Evolutionary conservation across 169 alveolate genomes (phyloP), one percentile per base, ranked within the genome.

Genomic region (Plasmodium reichenowi): DNA sequence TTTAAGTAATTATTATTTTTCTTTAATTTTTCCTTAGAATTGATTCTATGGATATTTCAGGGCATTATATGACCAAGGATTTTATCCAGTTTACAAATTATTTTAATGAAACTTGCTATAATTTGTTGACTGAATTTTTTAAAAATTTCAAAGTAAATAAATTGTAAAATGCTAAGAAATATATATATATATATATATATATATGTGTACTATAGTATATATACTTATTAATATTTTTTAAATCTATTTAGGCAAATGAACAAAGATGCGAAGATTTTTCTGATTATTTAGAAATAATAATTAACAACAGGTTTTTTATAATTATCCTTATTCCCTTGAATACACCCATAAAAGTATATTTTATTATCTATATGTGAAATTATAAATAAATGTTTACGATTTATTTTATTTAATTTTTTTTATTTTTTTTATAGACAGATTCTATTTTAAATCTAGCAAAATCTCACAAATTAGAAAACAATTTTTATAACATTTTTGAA

Each of bases 301-400:
- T 80, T 54, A 80, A 72, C 22, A 67, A 62, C 62, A 80, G 58
- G 22, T 80, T 80, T 45, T 43, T 80, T 63, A 67, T 29, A 24
- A 15, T 80, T 48, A 67, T 62, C 5, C 83, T 80, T 54, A 70
- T 80, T 80, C 90, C 90, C n/a, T 26, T 68, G 38, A 80, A 80
- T 62, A 80, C 90, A 29, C 90, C 90, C 6, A 56, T 80, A 67
- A 80, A 68, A 17, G 90, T 80, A 80, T 20, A 22, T 22, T 56
- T 56, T 15, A 13, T 26, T 26, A 58, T 66, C 17, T 62, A 78
- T 32, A 67, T 48, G 20, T 78, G 7, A 32, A 32, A 70, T 50
- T 29, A 48, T 66, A 29, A 29, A 13, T 13, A 52, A 52, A 52
- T 52, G 7, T 13, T 13, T 15, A 56, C 10, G 22, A 56, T 15